phyloP scores from a whole-genome alignment of 176 grass and related monocot species.

The Eleusine indica region DNA sequence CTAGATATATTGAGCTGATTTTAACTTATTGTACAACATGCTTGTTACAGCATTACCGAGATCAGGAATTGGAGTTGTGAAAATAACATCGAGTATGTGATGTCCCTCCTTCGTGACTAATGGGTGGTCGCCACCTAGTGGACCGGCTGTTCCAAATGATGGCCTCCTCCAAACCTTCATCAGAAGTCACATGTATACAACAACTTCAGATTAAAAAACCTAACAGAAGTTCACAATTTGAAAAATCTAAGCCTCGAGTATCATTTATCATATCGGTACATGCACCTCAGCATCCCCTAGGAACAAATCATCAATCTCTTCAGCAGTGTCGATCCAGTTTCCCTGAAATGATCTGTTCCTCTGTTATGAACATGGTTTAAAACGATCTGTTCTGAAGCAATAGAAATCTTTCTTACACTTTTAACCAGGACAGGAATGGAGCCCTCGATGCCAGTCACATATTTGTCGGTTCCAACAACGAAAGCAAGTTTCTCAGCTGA shows the following conservation, averaged over 20 bases:
- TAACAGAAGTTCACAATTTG: not conserved
- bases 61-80: conserved; percentile 78
- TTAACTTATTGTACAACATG: not conserved
- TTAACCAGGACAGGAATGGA: conserved; percentile 84
- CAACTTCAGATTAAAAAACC: not conserved
- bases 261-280: not conserved
- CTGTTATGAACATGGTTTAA: conserved; percentile 30
- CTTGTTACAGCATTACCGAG: conserved; percentile 54
- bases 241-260: not conserved
- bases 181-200: not conserved
- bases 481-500: conserved; percentile 69
- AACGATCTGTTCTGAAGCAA: not conserved
- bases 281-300: conserved; percentile 85
- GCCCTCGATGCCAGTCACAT: conserved; percentile 64
- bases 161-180: conserved; percentile 95
- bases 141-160: conserved; percentile 61
- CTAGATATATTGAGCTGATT: not conserved
- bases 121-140: conserved; percentile 75
- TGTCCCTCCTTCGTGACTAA: conserved; percentile 81
- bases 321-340: conserved; percentile 85
- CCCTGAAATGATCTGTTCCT: conserved; percentile 57
- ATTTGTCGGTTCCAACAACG: conserved; percentile 67
- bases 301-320: conserved; percentile 90
- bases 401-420: conserved; percentile 55
- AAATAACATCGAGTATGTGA: conserved; percentile 84